Evolutionary conservation across 768 basidiomycete genomes (phyloP), one percentile per base, ranked within the genome.

Genomic region (Terana coerulea): DNA sequence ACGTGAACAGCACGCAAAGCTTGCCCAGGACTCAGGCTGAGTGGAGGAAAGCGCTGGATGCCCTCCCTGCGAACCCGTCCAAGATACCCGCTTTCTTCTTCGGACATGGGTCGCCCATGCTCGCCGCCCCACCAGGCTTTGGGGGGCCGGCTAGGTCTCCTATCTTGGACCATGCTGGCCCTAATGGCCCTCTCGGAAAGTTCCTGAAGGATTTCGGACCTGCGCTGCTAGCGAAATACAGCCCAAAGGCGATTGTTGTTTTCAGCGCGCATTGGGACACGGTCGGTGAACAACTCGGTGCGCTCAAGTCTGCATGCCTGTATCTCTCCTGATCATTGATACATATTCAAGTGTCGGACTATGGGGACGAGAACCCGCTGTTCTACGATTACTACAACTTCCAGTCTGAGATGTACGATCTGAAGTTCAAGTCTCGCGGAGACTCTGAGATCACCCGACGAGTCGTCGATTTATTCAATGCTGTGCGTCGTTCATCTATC

Each of bases 201-300:
- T 91, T 90, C 64, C 65, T 89, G 57, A 71, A 68, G 37, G 75
- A 83, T 51, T 88, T 90, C 66, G 87, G 87, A 0, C 80, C 81
- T 1, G 72, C 71, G 0, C 62, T 89, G 25, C 59, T 88, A 35
- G 61, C 77, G 50, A 90, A 88, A 64, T 91, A 91, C 66, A 73
- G 80, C 41, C 88, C 88, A 2, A 84, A 81, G 61, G 88, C 78
- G n/a, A 84, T 89, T 47, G 78, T 91, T 4, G 86, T 90, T 1
- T 88, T 90, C 69, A 87, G 84, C 55, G 88, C 89, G 10, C 89
- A 91, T 60, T 91, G 86, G 86, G 88, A 91, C 62, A 84, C 86
- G 1, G 46, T 51, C 10, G 74, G 69, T 2, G 79, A 82, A 62
- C 75, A 79, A 26, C 69, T 83, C 39, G 84, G 85, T 81, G 30